phyloP scores from a whole-genome alignment of 2,329 filamentous ascomycete species.

The Nemania abortiva region DNA sequence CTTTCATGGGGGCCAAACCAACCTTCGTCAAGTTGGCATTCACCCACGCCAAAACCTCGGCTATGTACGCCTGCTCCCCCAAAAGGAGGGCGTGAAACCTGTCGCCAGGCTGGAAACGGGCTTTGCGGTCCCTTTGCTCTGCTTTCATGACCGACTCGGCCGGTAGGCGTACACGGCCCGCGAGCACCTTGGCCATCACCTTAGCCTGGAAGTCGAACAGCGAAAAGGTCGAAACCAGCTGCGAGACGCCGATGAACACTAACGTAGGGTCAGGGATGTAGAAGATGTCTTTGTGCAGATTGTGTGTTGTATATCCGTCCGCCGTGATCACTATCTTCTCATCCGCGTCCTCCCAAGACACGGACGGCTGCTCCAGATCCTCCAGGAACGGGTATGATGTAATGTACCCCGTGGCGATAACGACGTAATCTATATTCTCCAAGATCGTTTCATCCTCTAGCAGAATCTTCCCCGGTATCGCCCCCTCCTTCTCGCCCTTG shows the following conservation, averaged over 20 bases:
- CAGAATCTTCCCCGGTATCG: slow-evolving; percentile 63
- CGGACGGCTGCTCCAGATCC: slow-evolving; percentile 59
- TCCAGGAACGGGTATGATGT: slow-evolving; percentile 74
- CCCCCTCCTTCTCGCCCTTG: slow-evolving; percentile 43
- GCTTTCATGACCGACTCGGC: slow-evolving; percentile 53
- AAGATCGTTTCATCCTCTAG: slow-evolving; percentile 67
- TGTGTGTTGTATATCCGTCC: slow-evolving; percentile 73
- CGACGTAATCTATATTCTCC: slow-evolving; percentile 68
- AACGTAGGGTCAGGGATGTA: slow-evolving; percentile 76
- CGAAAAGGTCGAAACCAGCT: slow-evolving; percentile 75
- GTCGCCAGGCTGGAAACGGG: slow-evolving; percentile 50
- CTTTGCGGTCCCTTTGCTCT: slow-evolving; percentile 51
- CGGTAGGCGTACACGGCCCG: slow-evolving; percentile 64
- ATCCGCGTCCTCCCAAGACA: slow-evolving; percentile 60
- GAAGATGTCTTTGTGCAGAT: slow-evolving; percentile 78
- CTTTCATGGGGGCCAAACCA: slow-evolving; percentile 47
- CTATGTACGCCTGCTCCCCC: slow-evolving; percentile 52
- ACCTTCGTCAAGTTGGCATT: slow-evolving; percentile 43
- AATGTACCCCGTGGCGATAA: slow-evolving; percentile 77
- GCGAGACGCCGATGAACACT: slow-evolving; percentile 73
- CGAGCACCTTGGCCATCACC: slow-evolving; percentile 67
- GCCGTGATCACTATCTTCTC: slow-evolving; percentile 68
- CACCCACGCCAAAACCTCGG: slow-evolving; percentile 48
- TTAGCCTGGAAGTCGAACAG: slow-evolving; percentile 79
- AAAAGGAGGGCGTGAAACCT: slow-evolving; percentile 55